phyloP scores from a whole-genome alignment of 2,329 filamentous ascomycete genomes.

The Aspergillus ruber region DNA sequence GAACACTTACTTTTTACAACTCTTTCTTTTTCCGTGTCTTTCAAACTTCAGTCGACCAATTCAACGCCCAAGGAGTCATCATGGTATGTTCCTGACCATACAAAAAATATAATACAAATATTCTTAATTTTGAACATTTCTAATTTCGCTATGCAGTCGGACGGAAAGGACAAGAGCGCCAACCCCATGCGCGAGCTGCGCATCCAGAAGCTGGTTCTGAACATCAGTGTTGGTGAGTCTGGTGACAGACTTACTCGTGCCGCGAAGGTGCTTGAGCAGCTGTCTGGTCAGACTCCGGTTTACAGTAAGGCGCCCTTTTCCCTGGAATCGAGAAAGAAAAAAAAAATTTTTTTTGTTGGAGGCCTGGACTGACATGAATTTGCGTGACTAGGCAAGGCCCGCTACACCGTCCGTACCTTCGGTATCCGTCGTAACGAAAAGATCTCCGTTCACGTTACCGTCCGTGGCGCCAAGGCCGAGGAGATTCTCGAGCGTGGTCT shows the following conservation, averaged over 20 bases:
- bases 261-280: slow-evolving; percentile 99
- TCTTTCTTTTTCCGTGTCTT: slow-evolving; percentile 25
- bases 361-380: slow-evolving; percentile 1
- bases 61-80: slow-evolving; percentile 33
- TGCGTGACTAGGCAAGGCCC: slow-evolving; percentile 74
- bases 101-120: not conserved
- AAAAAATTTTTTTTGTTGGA: not conserved
- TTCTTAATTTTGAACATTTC: not conserved
- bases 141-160: slow-evolving; percentile 49
- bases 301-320: slow-evolving; percentile 65
- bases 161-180: slow-evolving; percentile 68
- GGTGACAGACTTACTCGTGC: slow-evolving; percentile 99
- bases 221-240: slow-evolving; percentile 99
- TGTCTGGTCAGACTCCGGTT: slow-evolving; percentile 98
- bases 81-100: slow-evolving; percentile 37
- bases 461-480: slow-evolving; percentile 98
- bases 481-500: slow-evolving; percentile 99
- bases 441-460: slow-evolving; percentile 98
- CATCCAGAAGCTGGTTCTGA: slow-evolving; percentile 98
- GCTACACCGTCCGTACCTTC: slow-evolving; percentile 99
- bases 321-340: slow-evolving; percentile 17
- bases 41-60: slow-evolving; percentile 33
- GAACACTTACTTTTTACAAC: slow-evolving; percentile 23
- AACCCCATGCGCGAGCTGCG: slow-evolving; percentile 99
- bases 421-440: slow-evolving; percentile 99